Conservation (phyloP, 768 basidiomycete genomes). For the Lentinus tigrinus region DNA sequence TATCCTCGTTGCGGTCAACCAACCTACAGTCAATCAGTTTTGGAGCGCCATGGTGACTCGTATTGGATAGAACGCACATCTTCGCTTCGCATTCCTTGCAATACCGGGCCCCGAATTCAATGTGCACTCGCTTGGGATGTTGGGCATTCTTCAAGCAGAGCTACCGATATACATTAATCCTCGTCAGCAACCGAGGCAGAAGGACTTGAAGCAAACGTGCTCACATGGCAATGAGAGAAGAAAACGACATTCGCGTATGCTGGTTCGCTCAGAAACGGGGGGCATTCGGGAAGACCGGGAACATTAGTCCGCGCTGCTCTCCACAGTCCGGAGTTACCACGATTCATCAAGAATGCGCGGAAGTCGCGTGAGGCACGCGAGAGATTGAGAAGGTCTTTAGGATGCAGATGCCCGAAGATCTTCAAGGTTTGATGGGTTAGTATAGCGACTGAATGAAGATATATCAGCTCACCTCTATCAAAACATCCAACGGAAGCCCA, state of each 20-base stretch:
- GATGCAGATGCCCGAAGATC: background rate
- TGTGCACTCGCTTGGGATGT: background rate
- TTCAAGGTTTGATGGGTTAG: background rate
- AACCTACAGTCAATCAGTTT: too few relatives aligned
- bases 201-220: background rate
- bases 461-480: too few relatives aligned
- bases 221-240: constrained; percentile 8
- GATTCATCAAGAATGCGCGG: background rate
- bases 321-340: constrained; percentile 3
- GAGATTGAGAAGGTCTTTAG: background rate
- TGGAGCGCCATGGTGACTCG: too few relatives aligned
- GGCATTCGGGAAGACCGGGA: constrained; percentile 9
- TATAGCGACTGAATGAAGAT: too few relatives aligned
- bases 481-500: too few relatives aligned
- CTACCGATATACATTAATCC: background rate
- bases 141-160: background rate
- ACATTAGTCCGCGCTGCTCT: constrained; percentile 4
- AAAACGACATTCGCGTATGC: constrained; percentile 16
- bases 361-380: background rate
- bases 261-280: constrained; percentile 9
- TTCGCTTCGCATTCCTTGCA: too few relatives aligned
- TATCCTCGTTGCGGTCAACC: too few relatives aligned
- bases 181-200: background rate
- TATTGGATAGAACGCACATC: too few relatives aligned
- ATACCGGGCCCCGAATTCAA: too few relatives aligned